Evolutionary conservation across 1,284 basidiomycete genomes (phyloP).

Genomic region (Agaricales sp.): DNA sequence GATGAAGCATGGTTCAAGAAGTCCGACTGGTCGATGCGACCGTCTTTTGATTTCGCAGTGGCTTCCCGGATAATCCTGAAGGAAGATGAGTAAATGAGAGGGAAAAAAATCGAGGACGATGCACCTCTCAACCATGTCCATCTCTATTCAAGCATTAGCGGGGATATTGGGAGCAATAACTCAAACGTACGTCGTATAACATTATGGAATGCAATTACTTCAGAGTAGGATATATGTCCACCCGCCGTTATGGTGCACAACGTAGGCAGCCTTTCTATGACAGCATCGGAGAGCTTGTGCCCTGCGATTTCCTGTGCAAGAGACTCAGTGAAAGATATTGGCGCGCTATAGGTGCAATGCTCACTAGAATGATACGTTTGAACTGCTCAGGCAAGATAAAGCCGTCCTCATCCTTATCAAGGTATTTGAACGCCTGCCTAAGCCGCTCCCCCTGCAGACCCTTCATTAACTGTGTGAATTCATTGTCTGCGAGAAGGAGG

Average conservation of each 20-base stretch:
- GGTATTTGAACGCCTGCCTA: slow-evolving; percentile 85
- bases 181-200: slow-evolving; percentile 61
- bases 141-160: slow-evolving; percentile 42
- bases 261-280: slow-evolving; percentile 84
- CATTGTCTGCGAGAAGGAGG: slow-evolving; percentile 52
- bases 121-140: slow-evolving; percentile 90
- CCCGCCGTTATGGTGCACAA: slow-evolving; percentile 81
- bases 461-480: slow-evolving; percentile 96
- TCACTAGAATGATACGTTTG: slow-evolving; percentile 82
- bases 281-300: slow-evolving; percentile 88
- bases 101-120: slow-evolving; percentile 7
- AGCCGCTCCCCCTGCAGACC: slow-evolving; percentile 92
- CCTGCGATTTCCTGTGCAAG: slow-evolving; percentile 74
- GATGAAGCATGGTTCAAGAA: slow-evolving; percentile 69
- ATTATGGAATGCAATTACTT: slow-evolving; percentile 94
- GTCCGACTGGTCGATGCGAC: slow-evolving; percentile 79
- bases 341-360: slow-evolving; percentile 15
- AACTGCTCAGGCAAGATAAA: slow-evolving; percentile 90
- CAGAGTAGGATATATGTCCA: slow-evolving; percentile 87
- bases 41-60: slow-evolving; percentile 83
- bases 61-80: slow-evolving; percentile 74
- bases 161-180: slow-evolving; percentile 5
- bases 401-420: slow-evolving; percentile 83
- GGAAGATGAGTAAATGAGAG: not conserved
- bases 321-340: not conserved